Base-by-base conservation (phyloP, 805 yeast genomes). In the Cyberlindnera petersonii region DNA sequence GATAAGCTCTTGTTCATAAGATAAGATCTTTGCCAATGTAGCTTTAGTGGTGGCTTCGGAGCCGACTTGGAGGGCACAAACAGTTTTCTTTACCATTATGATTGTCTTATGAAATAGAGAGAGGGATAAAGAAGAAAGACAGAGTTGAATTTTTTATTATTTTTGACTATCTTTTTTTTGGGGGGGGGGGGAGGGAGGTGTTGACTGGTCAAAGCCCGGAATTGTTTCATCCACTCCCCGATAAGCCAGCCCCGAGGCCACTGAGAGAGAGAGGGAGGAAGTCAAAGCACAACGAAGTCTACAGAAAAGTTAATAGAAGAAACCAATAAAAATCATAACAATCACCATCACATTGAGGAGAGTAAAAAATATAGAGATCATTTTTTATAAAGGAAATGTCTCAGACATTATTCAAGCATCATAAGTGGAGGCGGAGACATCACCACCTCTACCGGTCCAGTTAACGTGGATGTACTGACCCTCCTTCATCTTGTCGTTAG, bases 401-500 rank as follows among this genome's bases (percentile, higher is more conserved):
- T 8, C 27, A 24, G 13, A 27, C 20, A 11, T 22, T 11, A 22
- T 19, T 68, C 77, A 91, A 69, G 97, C 98, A 60, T 82, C 82
- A 71, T 91, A 91, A 58, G 95, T 86, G 35, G 95, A 72, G 49
- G 98, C 96, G 56, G 96, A 85, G 54, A 89, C 86, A 71, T 93
- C 82, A 75, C 98, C 98, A 72, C 98, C 98, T 61, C 79, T 81
- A 68, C 98, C 98, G 53, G 98, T 91, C 98, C 98, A 91, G 93
- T 91, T 91, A 63, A 93, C 76, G 74, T 91, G 98, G 68, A 91
- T 83, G 74, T 82, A 80, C 54, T 77, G 71, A 59, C 76, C 93
- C 52, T 69, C 79, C 72, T 93, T 91, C 70, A 85, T 76, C 63
- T 69, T 69, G 38, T 71, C 87, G 62, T 77, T 74, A 57, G 87